Evolutionary conservation across 495 filamentous ascomycete species (phyloP), one percentile per base, ranked within the genome.

Genomic region (Hypoxylon cercidicola): DNA sequence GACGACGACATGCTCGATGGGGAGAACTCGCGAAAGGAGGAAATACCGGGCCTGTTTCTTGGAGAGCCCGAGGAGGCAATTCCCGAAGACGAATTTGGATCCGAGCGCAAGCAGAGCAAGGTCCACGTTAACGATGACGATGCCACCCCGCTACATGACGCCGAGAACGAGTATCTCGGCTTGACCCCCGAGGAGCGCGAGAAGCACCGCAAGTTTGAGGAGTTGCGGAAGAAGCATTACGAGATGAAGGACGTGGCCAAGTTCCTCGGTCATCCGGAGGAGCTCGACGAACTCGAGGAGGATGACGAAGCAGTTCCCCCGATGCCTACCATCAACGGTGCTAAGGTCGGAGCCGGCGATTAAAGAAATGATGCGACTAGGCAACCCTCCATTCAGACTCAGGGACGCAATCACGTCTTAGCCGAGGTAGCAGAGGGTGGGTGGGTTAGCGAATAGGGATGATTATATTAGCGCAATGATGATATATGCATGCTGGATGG

Each of bases 231-330:
- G 85, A 92, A 86, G 78, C 95, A 99, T 75, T 99, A 99, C 75
- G 96, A 98, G 82, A 98, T 99, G 96, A 93, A 86, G 82, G 90
- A 95, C 72, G 92, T 98, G 19, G 96, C 93, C 64, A 85, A 89
- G 68, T 77, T 98, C 55, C 84, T 99, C 61, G 95, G 93, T 10
- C 85, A 88, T 54, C 84, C 85, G 2, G 86, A 88, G 66, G 72
- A 79, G 0, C 51, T 86, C 18, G 79, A 77, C 6, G 78, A 79
- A 11, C 63, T 81, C 47, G 83, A 82, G 47, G 82, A 84, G 10
- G 82, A 84, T 8, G 81, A 84, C 34, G 80, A 82, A 51, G 75
- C 74, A 13, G 57, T 41, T 7, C 72, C 72, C 0, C 58, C 51
- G 44, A 55, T 66, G 58, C 78, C 78, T 30, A 67, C 56, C 15